These are phyloP conservation scores for Monoraphidium neglectum DNA, from an alignment of 139 green algal species.

Conservation along the genomic window DNA sequence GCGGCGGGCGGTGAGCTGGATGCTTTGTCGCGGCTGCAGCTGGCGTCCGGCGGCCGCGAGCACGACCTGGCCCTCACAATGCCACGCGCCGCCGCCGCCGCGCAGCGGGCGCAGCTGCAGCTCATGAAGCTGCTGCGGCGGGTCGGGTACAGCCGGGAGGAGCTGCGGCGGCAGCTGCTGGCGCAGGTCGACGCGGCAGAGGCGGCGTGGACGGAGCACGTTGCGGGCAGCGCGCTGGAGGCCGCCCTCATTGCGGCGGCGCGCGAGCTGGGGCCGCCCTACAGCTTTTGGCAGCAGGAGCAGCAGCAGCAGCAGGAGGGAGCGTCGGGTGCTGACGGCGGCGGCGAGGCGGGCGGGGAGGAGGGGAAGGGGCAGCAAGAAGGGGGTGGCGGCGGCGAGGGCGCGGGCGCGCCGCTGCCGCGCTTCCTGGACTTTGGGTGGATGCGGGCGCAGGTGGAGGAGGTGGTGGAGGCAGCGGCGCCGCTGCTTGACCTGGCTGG, in stretches of 20 bases:
- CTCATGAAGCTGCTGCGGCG: conserved; percentile 34
- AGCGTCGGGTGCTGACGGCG: not conserved
- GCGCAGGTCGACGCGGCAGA: conserved; percentile 25
- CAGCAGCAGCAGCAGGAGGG: not conserved
- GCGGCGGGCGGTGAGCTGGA: conserved; percentile 9
- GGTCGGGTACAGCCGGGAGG: conserved; percentile 27
- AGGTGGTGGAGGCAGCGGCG: conserved; percentile 3
- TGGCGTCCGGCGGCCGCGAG: not conserved
- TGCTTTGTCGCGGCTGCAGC: conserved; percentile 1
- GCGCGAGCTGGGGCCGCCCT: conserved; percentile 5
- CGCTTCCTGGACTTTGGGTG: conserved; percentile 16
- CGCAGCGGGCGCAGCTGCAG: conserved; percentile 32
- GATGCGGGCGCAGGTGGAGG: conserved; percentile 8
- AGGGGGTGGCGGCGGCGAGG: not conserved
- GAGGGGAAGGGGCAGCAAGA: not conserved
- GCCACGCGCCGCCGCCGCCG: conserved; percentile 12
- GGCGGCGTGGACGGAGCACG: conserved; percentile 8
- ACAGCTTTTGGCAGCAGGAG: not conserved
- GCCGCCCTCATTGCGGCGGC: not conserved
- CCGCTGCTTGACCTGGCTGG: conserved; percentile 13
- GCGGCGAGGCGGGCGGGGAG: not conserved
- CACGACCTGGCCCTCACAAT: conserved; percentile 15
- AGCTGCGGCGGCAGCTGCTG: conserved; percentile 25
- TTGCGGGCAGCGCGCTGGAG: conserved; percentile 7
- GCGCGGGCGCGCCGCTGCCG: not conserved